Percentiles rank a stretch among this genome's conserved stretches.
These are phyloP conservation scores for Yamadazyma kitorensis DNA, from an alignment of 805 yeast genomes.

Conservation along the genomic window DNA sequence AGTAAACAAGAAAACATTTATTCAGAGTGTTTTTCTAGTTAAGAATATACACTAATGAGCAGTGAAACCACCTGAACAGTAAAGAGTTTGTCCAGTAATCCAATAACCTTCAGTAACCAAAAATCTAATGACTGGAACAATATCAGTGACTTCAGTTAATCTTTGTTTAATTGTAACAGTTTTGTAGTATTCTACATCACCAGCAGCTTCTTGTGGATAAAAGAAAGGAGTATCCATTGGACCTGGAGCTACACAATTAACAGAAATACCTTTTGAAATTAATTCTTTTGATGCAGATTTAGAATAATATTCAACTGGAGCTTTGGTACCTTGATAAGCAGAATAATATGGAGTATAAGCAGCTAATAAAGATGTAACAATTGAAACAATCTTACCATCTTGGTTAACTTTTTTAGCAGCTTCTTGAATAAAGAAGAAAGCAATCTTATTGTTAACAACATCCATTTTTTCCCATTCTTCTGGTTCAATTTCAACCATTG, in stretches of 20 bases:
- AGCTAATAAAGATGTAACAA: slow-evolving; percentile 64
- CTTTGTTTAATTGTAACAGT: slow-evolving; percentile 46
- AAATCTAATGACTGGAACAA: slow-evolving; percentile 61
- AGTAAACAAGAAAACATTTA: too few relatives aligned
- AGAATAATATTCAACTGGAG: slow-evolving; percentile 52
- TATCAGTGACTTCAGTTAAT: slow-evolving; percentile 57
- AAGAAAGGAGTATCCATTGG: slow-evolving; percentile 68
- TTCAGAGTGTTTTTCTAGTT: too few relatives aligned
- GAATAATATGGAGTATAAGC: slow-evolving; percentile 58
- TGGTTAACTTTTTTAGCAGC: slow-evolving; percentile 51
- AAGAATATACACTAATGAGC: slow-evolving; percentile 44
- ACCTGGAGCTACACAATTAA: slow-evolving; percentile 61
- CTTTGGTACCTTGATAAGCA: slow-evolving; percentile 56
- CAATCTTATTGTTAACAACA: slow-evolving; percentile 52
- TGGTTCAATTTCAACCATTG: slow-evolving; percentile 48
- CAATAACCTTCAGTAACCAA: slow-evolving; percentile 64
- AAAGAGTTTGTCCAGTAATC: slow-evolving; percentile 70
- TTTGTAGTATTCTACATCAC: slow-evolving; percentile 54
- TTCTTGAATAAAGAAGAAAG: slow-evolving; percentile 59
- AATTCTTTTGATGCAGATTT: slow-evolving; percentile 57
- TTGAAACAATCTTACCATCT: slow-evolving; percentile 51
- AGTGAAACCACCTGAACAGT: slow-evolving; percentile 63
- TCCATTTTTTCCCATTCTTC: slow-evolving; percentile 56
- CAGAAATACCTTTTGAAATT: slow-evolving; percentile 43
- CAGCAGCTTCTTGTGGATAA: slow-evolving; percentile 56